Conservation (phyloP, 148 eudicot genomes). For the Amaranthus palmeri region DNA sequence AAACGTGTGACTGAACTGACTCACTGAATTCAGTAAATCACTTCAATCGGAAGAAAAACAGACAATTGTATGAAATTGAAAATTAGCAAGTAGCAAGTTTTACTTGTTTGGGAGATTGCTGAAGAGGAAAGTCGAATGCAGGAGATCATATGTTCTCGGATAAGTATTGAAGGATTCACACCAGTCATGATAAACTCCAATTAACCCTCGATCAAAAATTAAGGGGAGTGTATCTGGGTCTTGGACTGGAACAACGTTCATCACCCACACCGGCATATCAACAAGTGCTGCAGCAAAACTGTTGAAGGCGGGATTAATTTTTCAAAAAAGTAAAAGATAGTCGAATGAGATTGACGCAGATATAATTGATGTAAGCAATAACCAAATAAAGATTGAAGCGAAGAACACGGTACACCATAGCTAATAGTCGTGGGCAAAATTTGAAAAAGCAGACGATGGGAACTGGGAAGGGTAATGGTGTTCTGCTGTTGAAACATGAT, state of each 20-base stretch:
- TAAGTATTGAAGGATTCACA: slow-evolving; percentile 95
- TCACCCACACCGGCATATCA: slow-evolving; percentile 75
- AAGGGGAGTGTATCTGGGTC: slow-evolving; percentile 69
- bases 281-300: slow-evolving; percentile 87
- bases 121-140: slow-evolving; percentile 81
- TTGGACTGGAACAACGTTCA: slow-evolving; percentile 84
- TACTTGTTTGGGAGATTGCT: slow-evolving; percentile 68
- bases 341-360: not conserved
- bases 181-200: slow-evolving; percentile 94
- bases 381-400: too few relatives aligned
- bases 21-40: not conserved
- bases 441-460: not conserved
- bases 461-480: not conserved
- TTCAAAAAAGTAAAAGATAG: not conserved
- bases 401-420: not conserved
- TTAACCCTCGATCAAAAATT: slow-evolving; percentile 86
- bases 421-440: not conserved
- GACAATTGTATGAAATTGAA: not conserved
- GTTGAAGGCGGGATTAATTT: slow-evolving; percentile 9
- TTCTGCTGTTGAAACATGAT: not conserved
- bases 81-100: not conserved
- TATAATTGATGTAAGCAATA: not conserved
- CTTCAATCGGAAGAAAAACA: not conserved
- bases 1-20: not conserved
- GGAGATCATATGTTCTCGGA: slow-evolving; percentile 84